Percentiles rank a stretch among this genome's conserved stretches.
These are phyloP conservation scores for Candida easanensis DNA, from an alignment of 805 yeast species.

Conservation along the genomic window DNA sequence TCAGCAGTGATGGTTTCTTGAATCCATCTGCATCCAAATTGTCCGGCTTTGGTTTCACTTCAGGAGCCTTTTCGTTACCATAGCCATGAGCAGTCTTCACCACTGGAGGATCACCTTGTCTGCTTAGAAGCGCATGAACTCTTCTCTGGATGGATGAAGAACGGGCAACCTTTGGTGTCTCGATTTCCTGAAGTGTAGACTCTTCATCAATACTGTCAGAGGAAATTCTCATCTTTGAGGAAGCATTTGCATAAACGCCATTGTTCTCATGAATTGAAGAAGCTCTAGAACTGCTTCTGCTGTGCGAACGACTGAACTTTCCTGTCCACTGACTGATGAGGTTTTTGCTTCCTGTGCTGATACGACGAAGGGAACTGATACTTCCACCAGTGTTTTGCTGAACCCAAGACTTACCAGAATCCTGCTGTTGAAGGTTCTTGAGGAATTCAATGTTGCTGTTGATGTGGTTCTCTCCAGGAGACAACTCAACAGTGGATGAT, in stretches of 20 bases:
- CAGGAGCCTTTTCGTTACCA: slow-evolving; percentile 59
- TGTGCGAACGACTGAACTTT: slow-evolving; percentile 26
- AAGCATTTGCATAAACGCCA: slow-evolving; percentile 17
- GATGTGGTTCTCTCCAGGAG: slow-evolving; percentile 27
- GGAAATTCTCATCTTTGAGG: slow-evolving; percentile 18
- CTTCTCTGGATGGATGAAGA: slow-evolving; percentile 29
- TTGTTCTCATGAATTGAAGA: slow-evolving; percentile 27
- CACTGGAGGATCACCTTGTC: slow-evolving; percentile 41
- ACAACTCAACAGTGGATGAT: slow-evolving; percentile 18
- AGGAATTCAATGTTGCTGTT: slow-evolving; percentile 39
- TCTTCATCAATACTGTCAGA: slow-evolving; percentile 28
- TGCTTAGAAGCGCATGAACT: slow-evolving; percentile 30
- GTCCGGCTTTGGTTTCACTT: slow-evolving; percentile 27
- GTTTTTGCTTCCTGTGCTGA: slow-evolving; percentile 28
- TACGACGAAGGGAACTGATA: slow-evolving; percentile 27
- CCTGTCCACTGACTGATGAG: slow-evolving; percentile 28
- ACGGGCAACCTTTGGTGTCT: slow-evolving; percentile 13
- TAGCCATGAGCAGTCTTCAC: slow-evolving; percentile 75
- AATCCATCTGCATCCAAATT: slow-evolving; percentile 27
- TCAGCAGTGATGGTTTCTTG: slow-evolving; percentile 23
- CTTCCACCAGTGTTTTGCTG: slow-evolving; percentile 33
- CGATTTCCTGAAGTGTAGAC: slow-evolving; percentile 6
- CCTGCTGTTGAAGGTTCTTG: slow-evolving; percentile 34
- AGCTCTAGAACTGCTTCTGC: slow-evolving; percentile 27
- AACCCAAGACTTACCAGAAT: slow-evolving; percentile 33